Evolutionary conservation across 495 filamentous ascomycete species (phyloP), one percentile per base, ranked within the genome.

Genomic region (Penicillium chermesinum): DNA sequence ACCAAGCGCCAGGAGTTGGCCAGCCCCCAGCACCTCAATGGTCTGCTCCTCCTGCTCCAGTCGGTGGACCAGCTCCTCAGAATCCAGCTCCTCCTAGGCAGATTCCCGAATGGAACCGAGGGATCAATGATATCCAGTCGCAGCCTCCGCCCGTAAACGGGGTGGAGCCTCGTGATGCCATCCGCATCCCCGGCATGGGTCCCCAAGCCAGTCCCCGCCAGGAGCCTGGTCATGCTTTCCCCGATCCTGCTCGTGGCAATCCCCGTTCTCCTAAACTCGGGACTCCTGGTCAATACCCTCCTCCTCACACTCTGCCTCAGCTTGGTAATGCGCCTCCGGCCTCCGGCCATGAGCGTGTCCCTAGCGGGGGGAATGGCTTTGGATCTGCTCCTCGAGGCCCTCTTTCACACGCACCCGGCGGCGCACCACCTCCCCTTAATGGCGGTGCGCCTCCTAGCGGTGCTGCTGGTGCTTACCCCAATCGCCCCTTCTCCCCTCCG

Each of bases 21-120:
- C 79, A 73, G 9, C 85, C 86, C 33, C 85, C 87, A 9, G 88
- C 86, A 19, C 91, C 90, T 46, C 88, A 96, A 58, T 97, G 89
- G 89, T 84, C 83, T 41, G 78, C 82, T 38, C 82, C 80, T 30
- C 82, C 80, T 30, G 81, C 75, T 58, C 80, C 76, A 18, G 83
- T 83, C 48, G 79, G 82, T 39, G 25, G 25, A 30, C 74, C 75
- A 12, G 74, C 85, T 50, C 77, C 78, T 12, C 78, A 83, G 42
- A 76, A 78, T 22, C 82, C 83, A 17, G 86, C 85, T 12, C 83
- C 79, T 38, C 79, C 80, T 32, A 61, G 70, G 30, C 70, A 73
- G 43, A 67, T 74, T 38, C 84, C 80, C 49, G 78, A 81, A 49
- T 93, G 88, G 89, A 84, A 80, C 53, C 81, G 84, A 21, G 81